Percentiles rank a stretch among this genome's conserved stretches.
These are phyloP conservation scores for Physcomitrium patens DNA, from an alignment of 225 moss, liverwort and hornwort species.

Conservation along the genomic window DNA sequence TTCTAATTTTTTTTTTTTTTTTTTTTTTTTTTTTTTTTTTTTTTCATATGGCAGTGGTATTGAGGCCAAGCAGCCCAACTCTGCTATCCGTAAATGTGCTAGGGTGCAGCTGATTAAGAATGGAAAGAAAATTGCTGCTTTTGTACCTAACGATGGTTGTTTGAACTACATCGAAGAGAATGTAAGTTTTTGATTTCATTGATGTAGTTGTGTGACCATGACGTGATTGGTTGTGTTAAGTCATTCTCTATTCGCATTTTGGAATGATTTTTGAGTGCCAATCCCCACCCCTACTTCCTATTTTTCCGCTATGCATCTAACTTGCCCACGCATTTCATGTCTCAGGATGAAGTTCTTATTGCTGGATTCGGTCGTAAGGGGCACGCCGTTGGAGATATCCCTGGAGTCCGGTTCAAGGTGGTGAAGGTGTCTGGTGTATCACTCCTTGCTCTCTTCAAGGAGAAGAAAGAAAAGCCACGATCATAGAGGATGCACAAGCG, in stretches of 20 bases:
- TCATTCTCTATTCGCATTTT: neutral
- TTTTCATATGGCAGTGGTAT: slow-evolving; percentile 64
- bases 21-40: neutral
- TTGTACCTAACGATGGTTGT: slow-evolving; percentile 95
- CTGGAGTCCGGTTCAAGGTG: slow-evolving; percentile 88
- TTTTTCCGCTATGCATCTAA: too few species aligned
- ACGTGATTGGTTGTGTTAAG: neutral
- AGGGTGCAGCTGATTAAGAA: slow-evolving; percentile 94
- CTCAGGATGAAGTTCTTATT: slow-evolving; percentile 91
- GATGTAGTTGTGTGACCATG: too few species aligned
- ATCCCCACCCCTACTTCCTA: neutral
- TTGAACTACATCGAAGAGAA: slow-evolving; percentile 97
- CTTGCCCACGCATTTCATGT: too few species aligned
- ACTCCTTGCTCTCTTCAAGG: slow-evolving; percentile 86
- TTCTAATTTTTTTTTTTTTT: neutral
- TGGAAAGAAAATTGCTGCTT: slow-evolving; percentile 92
- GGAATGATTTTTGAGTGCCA: neutral
- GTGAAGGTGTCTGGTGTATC: slow-evolving; percentile 95
- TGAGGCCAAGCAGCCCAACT: slow-evolving; percentile 97
- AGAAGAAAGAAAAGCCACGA: slow-evolving; percentile 90
- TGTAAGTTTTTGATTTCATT: slow-evolving; percentile 40
- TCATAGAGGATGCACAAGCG: neutral
- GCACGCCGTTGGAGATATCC: slow-evolving; percentile 95
- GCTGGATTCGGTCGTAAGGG: slow-evolving; percentile 92
- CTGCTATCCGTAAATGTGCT: slow-evolving; percentile 93